phyloP scores from a whole-genome alignment of 2,329 filamentous ascomycete genomes.

The Colletotrichum sidae region DNA sequence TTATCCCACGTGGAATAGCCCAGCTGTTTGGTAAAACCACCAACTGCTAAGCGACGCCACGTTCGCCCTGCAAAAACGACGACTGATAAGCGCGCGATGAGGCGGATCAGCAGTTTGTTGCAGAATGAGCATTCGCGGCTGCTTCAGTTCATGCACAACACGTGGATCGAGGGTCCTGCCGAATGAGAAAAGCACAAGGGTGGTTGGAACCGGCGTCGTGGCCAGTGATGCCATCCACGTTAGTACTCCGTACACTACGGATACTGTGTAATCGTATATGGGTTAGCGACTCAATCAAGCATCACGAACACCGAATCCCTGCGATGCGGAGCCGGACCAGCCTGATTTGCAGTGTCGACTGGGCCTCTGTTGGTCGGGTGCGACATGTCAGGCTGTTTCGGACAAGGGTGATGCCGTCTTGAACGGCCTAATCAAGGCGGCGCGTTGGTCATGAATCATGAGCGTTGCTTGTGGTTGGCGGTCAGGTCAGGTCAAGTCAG shows the following conservation, averaged over 20 bases:
- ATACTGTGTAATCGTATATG: too few species aligned
- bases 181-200: not conserved
- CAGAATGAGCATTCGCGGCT: conserved; percentile 1
- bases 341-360: conserved; percentile 24
- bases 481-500: not conserved
- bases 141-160: conserved; percentile 15
- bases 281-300: conserved; percentile 21
- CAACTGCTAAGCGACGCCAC: too few species aligned
- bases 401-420: not conserved
- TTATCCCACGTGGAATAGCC: too few species aligned
- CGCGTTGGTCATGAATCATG: conserved; percentile 8
- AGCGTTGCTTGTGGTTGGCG: not conserved
- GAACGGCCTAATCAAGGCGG: not conserved
- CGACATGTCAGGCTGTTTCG: conserved; percentile 24
- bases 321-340: conserved; percentile 13
- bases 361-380: not conserved
- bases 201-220: conserved; percentile 7
- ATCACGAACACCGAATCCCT: not conserved
- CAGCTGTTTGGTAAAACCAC: too few species aligned
- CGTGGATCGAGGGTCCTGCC: conserved; percentile 19
- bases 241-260: not conserved
- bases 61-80: not conserved
- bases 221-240: conserved; percentile 11
- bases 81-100: conserved; percentile 15
- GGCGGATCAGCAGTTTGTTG: conserved; percentile 3